Evolutionary conservation across 2,329 filamentous ascomycete genomes (phyloP).

Genomic region (Hypoxylon rubiginosum): DNA sequence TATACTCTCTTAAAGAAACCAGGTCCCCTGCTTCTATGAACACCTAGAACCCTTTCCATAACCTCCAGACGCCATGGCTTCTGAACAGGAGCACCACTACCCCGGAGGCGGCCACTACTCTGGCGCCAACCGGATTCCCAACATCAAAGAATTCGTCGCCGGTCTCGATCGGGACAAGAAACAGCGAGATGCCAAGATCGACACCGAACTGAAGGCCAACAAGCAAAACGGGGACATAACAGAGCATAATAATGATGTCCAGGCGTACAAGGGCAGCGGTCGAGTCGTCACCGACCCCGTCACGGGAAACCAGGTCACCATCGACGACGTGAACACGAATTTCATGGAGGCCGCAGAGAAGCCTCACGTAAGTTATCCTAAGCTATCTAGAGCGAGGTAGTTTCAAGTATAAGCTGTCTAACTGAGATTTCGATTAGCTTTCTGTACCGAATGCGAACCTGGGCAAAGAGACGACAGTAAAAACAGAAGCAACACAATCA

Average conservation of each 20-base stretch:
- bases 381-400: not conserved
- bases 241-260: constrained; percentile 59
- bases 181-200: constrained; percentile 78
- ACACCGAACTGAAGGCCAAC: constrained; percentile 64
- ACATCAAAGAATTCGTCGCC: constrained; percentile 85
- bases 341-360: constrained; percentile 78
- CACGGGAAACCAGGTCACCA: constrained; percentile 86
- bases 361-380: constrained; percentile 68
- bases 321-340: constrained; percentile 82
- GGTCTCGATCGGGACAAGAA: constrained; percentile 84
- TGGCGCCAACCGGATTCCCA: constrained; percentile 85
- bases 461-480: constrained; percentile 77
- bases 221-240: constrained; percentile 52
- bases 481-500: constrained; percentile 78
- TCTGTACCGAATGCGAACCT: constrained; percentile 93
- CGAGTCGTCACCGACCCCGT: constrained; percentile 88
- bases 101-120: constrained; percentile 74
- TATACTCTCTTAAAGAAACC: constrained; percentile 9
- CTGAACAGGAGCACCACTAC: constrained; percentile 46
- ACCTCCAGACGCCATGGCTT: constrained; percentile 43
- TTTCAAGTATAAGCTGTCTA: not conserved
- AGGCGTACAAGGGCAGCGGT: constrained; percentile 62
- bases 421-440: constrained; percentile 62
- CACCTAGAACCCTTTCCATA: constrained; percentile 12
- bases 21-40: constrained; percentile 2